Conservation (phyloP, 805 yeast genomes). For the Blastobotrys parvus region DNA sequence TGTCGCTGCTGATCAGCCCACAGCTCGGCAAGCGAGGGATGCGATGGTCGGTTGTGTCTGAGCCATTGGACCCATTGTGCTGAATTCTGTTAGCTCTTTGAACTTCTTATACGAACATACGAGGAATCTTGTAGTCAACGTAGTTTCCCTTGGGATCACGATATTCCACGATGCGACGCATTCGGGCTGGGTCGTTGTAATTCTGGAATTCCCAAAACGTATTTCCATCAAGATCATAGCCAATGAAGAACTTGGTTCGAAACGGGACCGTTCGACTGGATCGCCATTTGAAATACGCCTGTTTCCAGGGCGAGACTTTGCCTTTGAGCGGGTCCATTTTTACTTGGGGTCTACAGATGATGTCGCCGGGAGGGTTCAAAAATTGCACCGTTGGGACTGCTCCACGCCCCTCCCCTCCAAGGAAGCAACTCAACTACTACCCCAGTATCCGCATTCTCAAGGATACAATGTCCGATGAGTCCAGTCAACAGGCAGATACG, state of each 20-base stretch:
- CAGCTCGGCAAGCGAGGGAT: conserved; percentile 61
- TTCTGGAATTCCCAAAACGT: conserved; percentile 76
- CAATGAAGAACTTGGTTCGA: conserved; percentile 56
- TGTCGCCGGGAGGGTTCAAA: too few relatives aligned
- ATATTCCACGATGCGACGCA: conserved; percentile 61
- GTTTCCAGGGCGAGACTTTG: conserved; percentile 43
- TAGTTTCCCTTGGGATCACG: conserved; percentile 37
- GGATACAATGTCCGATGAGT: too few relatives aligned
- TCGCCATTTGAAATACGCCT: conserved; percentile 47
- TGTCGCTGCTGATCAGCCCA: conserved; percentile 50
- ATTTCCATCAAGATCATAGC: conserved; percentile 74
- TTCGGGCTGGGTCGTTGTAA: conserved; percentile 40
- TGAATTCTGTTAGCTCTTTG: too few relatives aligned
- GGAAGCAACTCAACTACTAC: too few relatives aligned
- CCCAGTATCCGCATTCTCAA: too few relatives aligned
- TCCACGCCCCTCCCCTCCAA: too few relatives aligned
- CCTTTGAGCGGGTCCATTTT: conserved; percentile 7
- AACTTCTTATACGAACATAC: too few relatives aligned
- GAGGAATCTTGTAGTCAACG: conserved; percentile 51
- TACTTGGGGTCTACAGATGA: too few relatives aligned
- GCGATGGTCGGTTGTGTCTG: conserved; percentile 46
- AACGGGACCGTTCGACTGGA: conserved; percentile 60
- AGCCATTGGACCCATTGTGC: conserved; percentile 74
- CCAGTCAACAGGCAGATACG: too few relatives aligned
- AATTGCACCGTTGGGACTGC: too few relatives aligned